Evolutionary conservation across 1,139 yeast species (phyloP), one percentile per base, ranked within the genome.

Genomic region (Lodderomyces margitis): DNA sequence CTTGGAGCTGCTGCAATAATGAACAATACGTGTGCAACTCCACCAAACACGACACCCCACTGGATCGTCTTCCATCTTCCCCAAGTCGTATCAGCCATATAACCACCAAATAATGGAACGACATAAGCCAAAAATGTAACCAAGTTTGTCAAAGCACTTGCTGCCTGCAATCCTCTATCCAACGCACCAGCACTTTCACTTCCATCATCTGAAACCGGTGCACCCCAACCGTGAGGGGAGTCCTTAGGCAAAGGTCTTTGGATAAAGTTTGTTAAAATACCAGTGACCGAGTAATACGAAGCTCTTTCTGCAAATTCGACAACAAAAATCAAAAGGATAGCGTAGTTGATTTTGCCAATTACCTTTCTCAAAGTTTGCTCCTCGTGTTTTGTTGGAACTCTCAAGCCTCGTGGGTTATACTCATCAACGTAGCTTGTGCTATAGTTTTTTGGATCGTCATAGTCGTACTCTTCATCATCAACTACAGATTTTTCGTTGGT

Each of bases 191-290:
- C 74, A 45, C 54, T 54, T 21, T 48, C 62, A 21, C 74, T 69
- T 51, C 79, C 71, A 41, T 72, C 62, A 39, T 72, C 71, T 27
- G 78, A 74, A 37, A 77, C 76, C 21, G 54, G 59, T 8, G 48
- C 50, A 21, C 48, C 51, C 51, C 50, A 70, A 51, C 80, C 73
- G 41, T 73, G 65, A 39, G 74, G 75, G 21, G 79, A 75, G 38
- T 77, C 77, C 19, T 52, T 56, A 3, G 83, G 83, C 38, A 78
- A 57, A 11, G 74, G 73, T 49, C 81, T 59, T 51, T 70, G 74
- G 39, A 73, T 57, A 51, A 70, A 71, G 48, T 73, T 73, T 31
- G 72, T 58, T 36, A 73, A 58, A 40, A 71, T 58, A 21, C 70
- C 73, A 12, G 61, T 53, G n/a, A 68, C 61, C 11, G 75, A 69